Evolutionary conservation across 2,329 filamentous ascomycete genomes (phyloP).

Genomic region (Didymella glomerata): DNA sequence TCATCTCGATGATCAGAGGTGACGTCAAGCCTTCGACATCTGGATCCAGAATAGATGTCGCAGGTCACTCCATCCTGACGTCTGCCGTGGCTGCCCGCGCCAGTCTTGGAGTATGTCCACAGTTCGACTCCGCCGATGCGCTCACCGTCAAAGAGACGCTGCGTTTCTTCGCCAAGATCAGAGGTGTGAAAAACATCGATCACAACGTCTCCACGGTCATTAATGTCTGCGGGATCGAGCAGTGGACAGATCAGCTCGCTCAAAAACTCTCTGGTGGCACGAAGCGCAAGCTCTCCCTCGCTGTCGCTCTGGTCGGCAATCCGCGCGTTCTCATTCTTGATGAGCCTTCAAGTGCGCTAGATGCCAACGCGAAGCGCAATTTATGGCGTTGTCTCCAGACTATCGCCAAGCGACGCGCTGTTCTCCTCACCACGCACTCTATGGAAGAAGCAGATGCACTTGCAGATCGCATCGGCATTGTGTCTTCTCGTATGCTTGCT

Average conservation of each 20-base stretch:
- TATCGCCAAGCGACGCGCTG: conserved; percentile 78
- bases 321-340: conserved; percentile 88
- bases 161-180: conserved; percentile 81
- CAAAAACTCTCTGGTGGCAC: conserved; percentile 84
- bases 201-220: conserved; percentile 81
- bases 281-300: conserved; percentile 87
- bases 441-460: conserved; percentile 89
- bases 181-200: conserved; percentile 76
- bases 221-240: conserved; percentile 75
- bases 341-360: conserved; percentile 85
- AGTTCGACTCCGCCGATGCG: conserved; percentile 75
- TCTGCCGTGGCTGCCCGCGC: conserved; percentile 70
- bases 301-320: conserved; percentile 90
- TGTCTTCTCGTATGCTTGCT: conserved; percentile 85
- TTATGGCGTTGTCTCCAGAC: conserved; percentile 90
- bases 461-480: conserved; percentile 84
- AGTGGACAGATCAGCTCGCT: conserved; percentile 77
- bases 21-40: conserved; percentile 74
- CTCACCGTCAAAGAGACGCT: conserved; percentile 90
- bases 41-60: conserved; percentile 77
- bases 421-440: conserved; percentile 89
- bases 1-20: conserved; percentile 84
- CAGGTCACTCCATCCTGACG: conserved; percentile 74
- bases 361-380: conserved; percentile 82
- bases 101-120: conserved; percentile 85